These are phyloP conservation scores for Serendipita indica DNA, from an alignment of 768 basidiomycete genomes.

Conservation along the genomic window DNA sequence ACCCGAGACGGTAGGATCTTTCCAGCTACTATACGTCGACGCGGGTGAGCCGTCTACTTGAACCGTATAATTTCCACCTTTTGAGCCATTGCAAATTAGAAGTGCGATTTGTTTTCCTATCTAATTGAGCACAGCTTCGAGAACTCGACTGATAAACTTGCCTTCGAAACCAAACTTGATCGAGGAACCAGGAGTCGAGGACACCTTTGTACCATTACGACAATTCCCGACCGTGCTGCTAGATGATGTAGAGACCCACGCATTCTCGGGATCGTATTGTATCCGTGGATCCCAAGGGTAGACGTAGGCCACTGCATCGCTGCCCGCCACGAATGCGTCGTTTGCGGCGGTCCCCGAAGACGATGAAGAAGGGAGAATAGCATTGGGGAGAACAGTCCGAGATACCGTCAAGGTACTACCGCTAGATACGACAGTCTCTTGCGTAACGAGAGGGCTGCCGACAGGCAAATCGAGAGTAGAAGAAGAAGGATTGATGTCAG, in stretches of 20 bases:
- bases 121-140: background rate
- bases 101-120: conserved; percentile 1
- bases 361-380: background rate
- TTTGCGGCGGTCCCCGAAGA: background rate
- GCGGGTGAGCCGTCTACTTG: background rate
- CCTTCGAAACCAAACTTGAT: background rate
- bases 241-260: background rate
- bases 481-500: background rate
- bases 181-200: background rate
- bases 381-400: background rate
- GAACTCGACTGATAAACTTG: background rate
- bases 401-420: background rate
- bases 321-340: background rate
- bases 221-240: background rate
- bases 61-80: background rate
- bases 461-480: background rate
- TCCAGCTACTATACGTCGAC: background rate
- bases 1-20: background rate
- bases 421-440: background rate
- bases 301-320: background rate
- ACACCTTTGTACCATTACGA: background rate
- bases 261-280: background rate
- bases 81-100: background rate
- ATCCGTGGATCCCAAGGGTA: conserved; percentile 6
- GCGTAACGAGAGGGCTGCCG: background rate